These are phyloP conservation scores for Mrakia hoshinonis DNA, from an alignment of 768 basidiomycete genomes.

Conservation along the genomic window DNA sequence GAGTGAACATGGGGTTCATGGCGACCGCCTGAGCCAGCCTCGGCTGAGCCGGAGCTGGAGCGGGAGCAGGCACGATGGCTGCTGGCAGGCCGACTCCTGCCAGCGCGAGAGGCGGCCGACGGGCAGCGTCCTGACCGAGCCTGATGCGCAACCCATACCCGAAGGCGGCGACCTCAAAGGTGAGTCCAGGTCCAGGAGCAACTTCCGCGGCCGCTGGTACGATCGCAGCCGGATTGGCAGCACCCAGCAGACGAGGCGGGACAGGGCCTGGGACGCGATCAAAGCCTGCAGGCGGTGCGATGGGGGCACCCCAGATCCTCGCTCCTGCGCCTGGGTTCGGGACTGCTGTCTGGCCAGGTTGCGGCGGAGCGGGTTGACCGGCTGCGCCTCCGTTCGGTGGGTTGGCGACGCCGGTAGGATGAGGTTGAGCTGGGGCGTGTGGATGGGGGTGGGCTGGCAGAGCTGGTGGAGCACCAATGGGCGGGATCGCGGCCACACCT, in stretches of 20 bases:
- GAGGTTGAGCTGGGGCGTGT: background rate
- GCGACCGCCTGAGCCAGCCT: background rate
- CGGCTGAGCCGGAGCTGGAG: background rate
- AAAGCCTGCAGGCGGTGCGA: background rate
- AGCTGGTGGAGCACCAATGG: background rate
- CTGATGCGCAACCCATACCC: background rate
- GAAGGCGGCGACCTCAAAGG: background rate
- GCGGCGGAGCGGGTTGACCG: no score
- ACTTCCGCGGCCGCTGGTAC: background rate
- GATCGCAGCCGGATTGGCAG: background rate
- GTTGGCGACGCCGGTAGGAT: background rate
- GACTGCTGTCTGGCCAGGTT: background rate
- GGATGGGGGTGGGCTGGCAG: background rate
- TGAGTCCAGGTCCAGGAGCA: background rate
- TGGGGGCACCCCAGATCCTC: conserved; percentile 7
- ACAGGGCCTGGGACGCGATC: background rate
- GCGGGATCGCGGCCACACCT: background rate
- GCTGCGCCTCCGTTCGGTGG: background rate
- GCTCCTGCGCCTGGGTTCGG: background rate
- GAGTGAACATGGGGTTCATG: background rate
- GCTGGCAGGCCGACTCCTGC: background rate
- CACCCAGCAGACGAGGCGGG: background rate
- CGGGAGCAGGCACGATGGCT: background rate
- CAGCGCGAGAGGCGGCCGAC: background rate
- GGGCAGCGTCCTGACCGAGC: background rate